Evolutionary conservation across 129 eudicot species (phyloP), one percentile per base, ranked within the genome.

Genomic region (Oenanthe sinensis): DNA sequence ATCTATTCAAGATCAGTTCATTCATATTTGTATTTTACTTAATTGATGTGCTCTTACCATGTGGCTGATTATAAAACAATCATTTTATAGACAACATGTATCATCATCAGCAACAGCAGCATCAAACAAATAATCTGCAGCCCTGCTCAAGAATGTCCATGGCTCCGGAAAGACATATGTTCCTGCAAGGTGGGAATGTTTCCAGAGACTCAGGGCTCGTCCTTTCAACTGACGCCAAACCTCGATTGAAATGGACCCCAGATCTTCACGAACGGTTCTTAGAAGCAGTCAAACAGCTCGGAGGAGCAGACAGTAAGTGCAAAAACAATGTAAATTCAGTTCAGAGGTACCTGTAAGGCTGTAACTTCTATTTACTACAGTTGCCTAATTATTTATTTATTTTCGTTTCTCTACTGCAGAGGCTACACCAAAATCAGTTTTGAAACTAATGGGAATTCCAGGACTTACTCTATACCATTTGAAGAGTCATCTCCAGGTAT

Each of bases 401-500:
- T 39, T 39, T 39, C 30, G 72, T 77, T 48, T 80, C 58, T 81
- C 68, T 86, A 77, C 77, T 82, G 74, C 88, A 96, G 97, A 96
- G 83, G 99, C 99, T 72, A 96, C 99, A 74, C 99, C 97, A 42
- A 96, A 96, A 87, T 88, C 99, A 54, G 99, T 96, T 46, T 80
- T 90, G 86, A 96, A 90, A 84, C 88, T 92, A 26, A 96, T 96
- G 99, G 97, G 99, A 63, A 87, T 96, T 84, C 99, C 81, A 78
- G 99, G 97, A 73, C 92, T 96, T 67, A 96, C 97, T 9, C 86
- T 96, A 65, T 96, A 89, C 90, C 99, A 96, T 83, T 81, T 96
- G 79, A 96, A 96, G 87, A 92, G 97, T 81, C 97, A 96, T 81
- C 97, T 96, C 78, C 97, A 96, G 97, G 99, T 96, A 83, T 63